phyloP scores from a whole-genome alignment of 2,329 filamentous ascomycete genomes.

The Coccinonectria pachysandricola region DNA sequence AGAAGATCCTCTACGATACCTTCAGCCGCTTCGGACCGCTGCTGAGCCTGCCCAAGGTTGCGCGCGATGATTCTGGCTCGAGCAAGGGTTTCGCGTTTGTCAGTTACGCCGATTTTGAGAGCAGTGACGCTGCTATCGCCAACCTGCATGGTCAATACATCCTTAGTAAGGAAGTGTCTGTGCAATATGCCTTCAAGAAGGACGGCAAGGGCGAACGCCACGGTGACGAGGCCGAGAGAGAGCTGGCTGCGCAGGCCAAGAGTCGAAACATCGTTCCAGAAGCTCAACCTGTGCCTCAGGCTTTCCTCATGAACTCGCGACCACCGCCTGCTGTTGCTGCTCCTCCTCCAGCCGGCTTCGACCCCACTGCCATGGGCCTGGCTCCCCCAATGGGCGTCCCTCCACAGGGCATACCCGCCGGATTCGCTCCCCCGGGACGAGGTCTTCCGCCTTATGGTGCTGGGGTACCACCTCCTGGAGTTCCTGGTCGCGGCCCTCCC shows the following conservation, averaged over 20 bases:
- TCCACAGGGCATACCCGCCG: constrained; percentile 26
- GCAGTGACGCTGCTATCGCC: constrained; percentile 79
- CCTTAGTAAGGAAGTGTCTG: constrained; percentile 91
- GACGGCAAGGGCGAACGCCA: constrained; percentile 95
- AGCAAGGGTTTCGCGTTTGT: constrained; percentile 97
- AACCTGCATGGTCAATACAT: constrained; percentile 96
- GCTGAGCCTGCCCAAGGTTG: constrained; percentile 77
- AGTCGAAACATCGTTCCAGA: constrained; percentile 87
- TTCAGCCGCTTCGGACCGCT: constrained; percentile 88
- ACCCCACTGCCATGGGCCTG: constrained; percentile 22
- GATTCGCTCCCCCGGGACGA: constrained; percentile 27
- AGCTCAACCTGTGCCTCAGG: constrained; percentile 63
- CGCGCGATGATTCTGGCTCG: constrained; percentile 76
- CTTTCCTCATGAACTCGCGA: constrained; percentile 54
- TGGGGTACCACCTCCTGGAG: constrained; percentile 16
- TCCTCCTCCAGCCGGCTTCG: constrained; percentile 23
- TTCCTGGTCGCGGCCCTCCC: constrained; percentile 19
- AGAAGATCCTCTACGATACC: constrained; percentile 89
- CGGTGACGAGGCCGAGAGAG: constrained; percentile 85
- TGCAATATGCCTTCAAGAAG: constrained; percentile 99
- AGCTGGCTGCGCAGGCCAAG: constrained; percentile 83
- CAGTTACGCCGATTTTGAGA: constrained; percentile 85
- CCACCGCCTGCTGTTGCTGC: constrained; percentile 17
- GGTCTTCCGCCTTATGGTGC: constrained; percentile 26
- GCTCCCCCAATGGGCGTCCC: constrained; percentile 19